Percentiles rank a stretch among this genome's conserved stretches.
These are phyloP conservation scores for Closterium sp. DNA, from an alignment of 139 green algal genomes.

Conservation along the genomic window DNA sequence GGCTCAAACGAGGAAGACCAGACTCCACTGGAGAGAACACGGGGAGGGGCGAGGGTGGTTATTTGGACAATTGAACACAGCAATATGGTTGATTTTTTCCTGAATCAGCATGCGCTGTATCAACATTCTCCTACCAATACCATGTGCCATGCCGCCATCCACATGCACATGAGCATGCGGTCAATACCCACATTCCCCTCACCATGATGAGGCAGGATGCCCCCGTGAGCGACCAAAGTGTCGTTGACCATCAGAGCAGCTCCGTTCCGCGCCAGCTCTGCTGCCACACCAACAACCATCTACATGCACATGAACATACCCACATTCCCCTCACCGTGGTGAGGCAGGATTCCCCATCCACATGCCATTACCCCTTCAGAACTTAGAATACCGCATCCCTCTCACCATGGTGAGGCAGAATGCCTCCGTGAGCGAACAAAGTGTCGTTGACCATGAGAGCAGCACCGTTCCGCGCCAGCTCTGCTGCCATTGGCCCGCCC, in stretches of 20 bases:
- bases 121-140: no score
- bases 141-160: background rate
- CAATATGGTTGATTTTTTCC: no score
- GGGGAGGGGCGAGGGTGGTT: no score
- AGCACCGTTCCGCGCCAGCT: no score
- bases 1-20: no score
- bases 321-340: slow-evolving; percentile 70
- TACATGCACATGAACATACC: background rate
- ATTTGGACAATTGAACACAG: no score
- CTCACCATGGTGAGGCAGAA: slow-evolving; percentile 77
- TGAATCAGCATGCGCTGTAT: no score
- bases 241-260: slow-evolving; percentile 39
- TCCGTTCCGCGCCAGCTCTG: no score
- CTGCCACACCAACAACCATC: slow-evolving; percentile 23
- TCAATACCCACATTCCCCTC: background rate
- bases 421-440: slow-evolving; percentile 46
- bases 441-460: slow-evolving; percentile 44
- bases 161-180: background rate
- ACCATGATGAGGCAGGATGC: slow-evolving; percentile 76
- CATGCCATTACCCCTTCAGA: no score
- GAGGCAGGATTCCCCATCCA: slow-evolving; percentile 64
- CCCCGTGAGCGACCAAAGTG: slow-evolving; percentile 43
- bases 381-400: no score
- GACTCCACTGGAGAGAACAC: no score
- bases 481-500: no score